A percentile compares a stretch with the other conserved stretches of the same genome.
Evolutionary conservation across 768 basidiomycete genomes (phyloP).

Genomic region (Rhizopogon rudus): DNA sequence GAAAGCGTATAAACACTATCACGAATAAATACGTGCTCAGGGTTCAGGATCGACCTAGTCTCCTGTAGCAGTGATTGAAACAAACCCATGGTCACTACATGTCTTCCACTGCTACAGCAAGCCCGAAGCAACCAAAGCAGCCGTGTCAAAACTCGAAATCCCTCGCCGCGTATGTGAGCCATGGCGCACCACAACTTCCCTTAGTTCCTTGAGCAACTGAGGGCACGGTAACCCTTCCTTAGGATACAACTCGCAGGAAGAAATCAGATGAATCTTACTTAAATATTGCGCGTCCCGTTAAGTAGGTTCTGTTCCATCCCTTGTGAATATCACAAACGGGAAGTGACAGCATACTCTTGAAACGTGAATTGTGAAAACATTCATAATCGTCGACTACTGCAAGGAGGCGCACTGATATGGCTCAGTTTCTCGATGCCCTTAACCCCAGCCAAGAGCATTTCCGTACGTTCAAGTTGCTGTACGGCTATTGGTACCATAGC

Average conservation of each 20-base stretch:
- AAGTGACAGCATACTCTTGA: slow-evolving; percentile 13
- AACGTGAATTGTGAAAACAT: neutral
- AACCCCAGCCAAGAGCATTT: slow-evolving; percentile 27
- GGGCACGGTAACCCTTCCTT: neutral
- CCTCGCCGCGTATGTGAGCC: neutral
- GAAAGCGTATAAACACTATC: too few relatives aligned
- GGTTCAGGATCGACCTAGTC: too few relatives aligned
- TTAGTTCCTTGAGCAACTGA: neutral
- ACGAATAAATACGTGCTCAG: too few relatives aligned
- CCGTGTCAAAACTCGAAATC: neutral
- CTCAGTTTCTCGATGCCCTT: slow-evolving; percentile 32
- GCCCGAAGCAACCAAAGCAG: too few relatives aligned
- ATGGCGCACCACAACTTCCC: slow-evolving; percentile 11
- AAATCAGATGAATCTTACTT: too few relatives aligned
- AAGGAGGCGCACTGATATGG: slow-evolving; percentile 33
- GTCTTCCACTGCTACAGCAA: too few relatives aligned
- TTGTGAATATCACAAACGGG: neutral
- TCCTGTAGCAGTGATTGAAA: too few relatives aligned
- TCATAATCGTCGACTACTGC: neutral
- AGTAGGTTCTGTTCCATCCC: neutral
- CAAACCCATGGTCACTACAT: too few relatives aligned
- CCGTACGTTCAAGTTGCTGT: slow-evolving; percentile 24
- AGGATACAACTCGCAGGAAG: slow-evolving; percentile 1
- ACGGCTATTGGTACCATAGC: too few relatives aligned
- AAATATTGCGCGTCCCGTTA: neutral